Conservation (phyloP, 805 yeast genomes). For the Candida krabiensis region DNA sequence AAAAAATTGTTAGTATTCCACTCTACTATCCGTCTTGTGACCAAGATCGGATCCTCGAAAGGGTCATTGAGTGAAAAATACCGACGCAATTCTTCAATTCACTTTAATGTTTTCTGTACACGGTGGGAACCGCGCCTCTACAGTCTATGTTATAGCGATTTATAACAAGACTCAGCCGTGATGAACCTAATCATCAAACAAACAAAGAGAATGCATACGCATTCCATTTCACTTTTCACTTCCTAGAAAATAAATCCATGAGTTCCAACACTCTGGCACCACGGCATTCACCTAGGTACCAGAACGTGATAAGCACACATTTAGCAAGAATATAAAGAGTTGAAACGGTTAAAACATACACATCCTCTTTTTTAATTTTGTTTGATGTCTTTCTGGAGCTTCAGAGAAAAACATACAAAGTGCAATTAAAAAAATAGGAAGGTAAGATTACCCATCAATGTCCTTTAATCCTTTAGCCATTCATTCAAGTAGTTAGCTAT, state of each 20-base stretch:
- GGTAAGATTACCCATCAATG: slow-evolving; percentile 22
- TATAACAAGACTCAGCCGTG: slow-evolving; percentile 15
- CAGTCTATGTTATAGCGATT: slow-evolving; percentile 10
- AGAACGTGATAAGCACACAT: slow-evolving; percentile 19
- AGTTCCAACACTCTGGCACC: too few relatives aligned
- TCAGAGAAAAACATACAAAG: slow-evolving; percentile 9
- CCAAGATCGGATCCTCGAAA: slow-evolving; percentile 7
- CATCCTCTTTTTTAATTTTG: slow-evolving; percentile 11
- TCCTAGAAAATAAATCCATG: slow-evolving; percentile 11
- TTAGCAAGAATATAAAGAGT: slow-evolving; percentile 22
- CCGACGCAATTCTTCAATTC: slow-evolving; percentile 14
- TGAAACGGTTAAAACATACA: slow-evolving; percentile 18
- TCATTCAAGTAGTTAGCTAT: too few relatives aligned
- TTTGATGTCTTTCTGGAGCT: slow-evolving; percentile 8
- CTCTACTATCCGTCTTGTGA: slow-evolving; percentile 17
- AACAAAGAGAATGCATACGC: slow-evolving; percentile 16
- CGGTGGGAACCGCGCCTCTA: slow-evolving; percentile 17
- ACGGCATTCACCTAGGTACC: too few relatives aligned
- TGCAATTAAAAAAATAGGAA: slow-evolving; percentile 7
- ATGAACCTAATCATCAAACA: slow-evolving; percentile 9
- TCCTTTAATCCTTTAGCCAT: slow-evolving; percentile 35
- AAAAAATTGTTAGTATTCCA: slow-evolving; percentile 24
- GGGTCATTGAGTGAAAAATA: slow-evolving; percentile 30
- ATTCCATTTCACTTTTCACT: slow-evolving; percentile 12
- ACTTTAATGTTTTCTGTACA: slow-evolving; percentile 6